phyloP scores from a whole-genome alignment of 192 early-diverging fungal genomes.

The Entomortierella chlamydospora region DNA sequence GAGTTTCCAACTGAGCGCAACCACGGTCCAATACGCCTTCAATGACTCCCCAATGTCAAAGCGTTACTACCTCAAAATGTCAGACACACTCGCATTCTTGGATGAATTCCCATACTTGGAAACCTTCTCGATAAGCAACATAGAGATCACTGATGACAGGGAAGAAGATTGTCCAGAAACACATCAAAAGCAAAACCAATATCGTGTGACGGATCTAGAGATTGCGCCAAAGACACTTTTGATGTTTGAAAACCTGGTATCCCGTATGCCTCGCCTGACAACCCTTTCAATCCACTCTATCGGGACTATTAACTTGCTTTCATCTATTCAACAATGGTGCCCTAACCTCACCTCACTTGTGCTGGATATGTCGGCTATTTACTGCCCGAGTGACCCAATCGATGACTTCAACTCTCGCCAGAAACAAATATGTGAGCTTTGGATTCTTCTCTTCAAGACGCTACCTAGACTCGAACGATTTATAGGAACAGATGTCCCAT shows the following conservation, averaged over 20 bases:
- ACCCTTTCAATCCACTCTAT: not conserved
- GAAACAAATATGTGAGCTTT: not conserved
- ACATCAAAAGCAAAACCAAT: not conserved
- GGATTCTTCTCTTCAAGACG: slow-evolving; percentile 6
- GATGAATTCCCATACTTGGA: slow-evolving; percentile 4
- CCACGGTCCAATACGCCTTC: not conserved
- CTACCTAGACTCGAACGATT: not conserved
- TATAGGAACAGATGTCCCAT: not conserved
- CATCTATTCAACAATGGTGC: not conserved
- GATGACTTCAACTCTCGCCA: not conserved
- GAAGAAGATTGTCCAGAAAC: not conserved
- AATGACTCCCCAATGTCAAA: not conserved
- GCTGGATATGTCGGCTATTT: not conserved
- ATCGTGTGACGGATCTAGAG: not conserved
- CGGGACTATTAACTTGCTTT: not conserved
- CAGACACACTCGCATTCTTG: slow-evolving; percentile 3
- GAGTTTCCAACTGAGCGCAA: not conserved
- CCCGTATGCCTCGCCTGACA: not conserved
- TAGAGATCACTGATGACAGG: slow-evolving; percentile 1
- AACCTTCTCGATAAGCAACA: slow-evolving; percentile 11
- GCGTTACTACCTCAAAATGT: not conserved
- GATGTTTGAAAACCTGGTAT: slow-evolving; percentile 3
- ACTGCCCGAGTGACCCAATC: not conserved
- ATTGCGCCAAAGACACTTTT: not conserved
- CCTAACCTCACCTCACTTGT: slow-evolving; percentile 1